A percentile compares a stretch with the other conserved stretches of the same genome.
Evolutionary conservation across 2,329 filamentous ascomycete species (phyloP).

Genomic region (Cladobotryum protrusum): DNA sequence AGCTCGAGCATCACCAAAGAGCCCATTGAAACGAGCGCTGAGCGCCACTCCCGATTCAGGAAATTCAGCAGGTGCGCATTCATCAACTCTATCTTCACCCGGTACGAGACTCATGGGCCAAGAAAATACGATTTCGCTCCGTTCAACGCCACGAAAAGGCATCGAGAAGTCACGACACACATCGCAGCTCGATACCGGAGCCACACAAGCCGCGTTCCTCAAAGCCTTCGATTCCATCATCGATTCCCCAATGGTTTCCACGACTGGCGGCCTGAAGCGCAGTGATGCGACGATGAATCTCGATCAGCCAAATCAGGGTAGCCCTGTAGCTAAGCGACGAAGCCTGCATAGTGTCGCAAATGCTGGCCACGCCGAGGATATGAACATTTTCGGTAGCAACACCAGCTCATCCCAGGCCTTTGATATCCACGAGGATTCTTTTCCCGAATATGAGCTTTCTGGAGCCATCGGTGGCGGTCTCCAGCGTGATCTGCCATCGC

Average conservation of each 20-base stretch:
- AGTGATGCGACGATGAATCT: slow-evolving; percentile 86
- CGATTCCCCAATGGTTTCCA: slow-evolving; percentile 26
- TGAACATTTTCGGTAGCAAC: slow-evolving; percentile 69
- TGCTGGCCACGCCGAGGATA: slow-evolving; percentile 49
- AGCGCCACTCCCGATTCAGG: slow-evolving; percentile 64
- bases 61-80: slow-evolving; percentile 52
- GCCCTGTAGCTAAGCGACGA: slow-evolving; percentile 83
- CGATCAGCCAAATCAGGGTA: slow-evolving; percentile 70
- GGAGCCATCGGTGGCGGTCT: slow-evolving; percentile 24
- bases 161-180: slow-evolving; percentile 48
- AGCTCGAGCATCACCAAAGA: slow-evolving; percentile 66
- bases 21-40: slow-evolving; percentile 72
- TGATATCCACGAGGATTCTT: slow-evolving; percentile 46
- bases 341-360: slow-evolving; percentile 73
- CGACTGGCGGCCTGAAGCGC: slow-evolving; percentile 80
- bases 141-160: slow-evolving; percentile 17
- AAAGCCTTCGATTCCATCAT: slow-evolving; percentile 43
- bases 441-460: slow-evolving; percentile 48
- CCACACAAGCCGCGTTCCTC: slow-evolving; percentile 44
- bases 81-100: slow-evolving; percentile 32
- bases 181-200: slow-evolving; percentile 51
- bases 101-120: slow-evolving; percentile 36
- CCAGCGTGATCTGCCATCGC: slow-evolving; percentile 38
- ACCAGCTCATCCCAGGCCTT: slow-evolving; percentile 38
- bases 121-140: slow-evolving; percentile 39